A percentile compares a stretch with the other conserved stretches of the same genome.
phyloP scores from a whole-genome alignment of 2,329 filamentous ascomycete species.

The Neonectria coccinea region DNA sequence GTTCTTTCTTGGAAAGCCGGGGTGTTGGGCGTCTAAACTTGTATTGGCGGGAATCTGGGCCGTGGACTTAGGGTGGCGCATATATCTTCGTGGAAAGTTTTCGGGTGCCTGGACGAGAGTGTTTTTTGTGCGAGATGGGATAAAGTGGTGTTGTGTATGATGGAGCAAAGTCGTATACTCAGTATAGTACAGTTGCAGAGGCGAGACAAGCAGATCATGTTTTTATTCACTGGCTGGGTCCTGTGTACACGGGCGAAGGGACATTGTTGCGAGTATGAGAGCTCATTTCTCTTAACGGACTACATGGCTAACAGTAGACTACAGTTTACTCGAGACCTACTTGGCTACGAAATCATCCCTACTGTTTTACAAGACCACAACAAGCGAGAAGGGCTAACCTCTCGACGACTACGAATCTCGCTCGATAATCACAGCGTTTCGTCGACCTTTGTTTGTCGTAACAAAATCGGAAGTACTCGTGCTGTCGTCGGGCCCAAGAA shows the following conservation, averaged over 20 bases:
- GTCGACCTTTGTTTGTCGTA: neutral
- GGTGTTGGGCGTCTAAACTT: slow-evolving; percentile 24
- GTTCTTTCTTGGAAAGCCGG: slow-evolving; percentile 11
- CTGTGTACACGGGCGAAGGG: neutral
- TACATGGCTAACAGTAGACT: neutral
- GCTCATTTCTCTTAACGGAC: neutral
- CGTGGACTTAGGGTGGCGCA: neutral
- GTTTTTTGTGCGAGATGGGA: neutral
- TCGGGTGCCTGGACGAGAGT: neutral
- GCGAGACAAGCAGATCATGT: neutral
- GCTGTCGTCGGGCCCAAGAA: slow-evolving; percentile 11
- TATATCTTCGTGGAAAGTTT: neutral
- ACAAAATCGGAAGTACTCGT: neutral
- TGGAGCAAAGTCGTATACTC: neutral
- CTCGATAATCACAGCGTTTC: neutral
- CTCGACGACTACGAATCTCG: neutral
- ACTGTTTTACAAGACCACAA: neutral
- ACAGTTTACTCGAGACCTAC: neutral
- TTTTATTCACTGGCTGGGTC: neutral
- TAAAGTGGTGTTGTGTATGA: neutral
- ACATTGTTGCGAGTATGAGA: neutral
- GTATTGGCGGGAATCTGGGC: slow-evolving; percentile 9
- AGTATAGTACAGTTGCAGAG: neutral
- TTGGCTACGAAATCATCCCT: neutral
- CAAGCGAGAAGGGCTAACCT: neutral